Evolutionary conservation across 225 moss, liverwort and hornwort genomes (phyloP).

Genomic region (Marchantia polymorpha): DNA sequence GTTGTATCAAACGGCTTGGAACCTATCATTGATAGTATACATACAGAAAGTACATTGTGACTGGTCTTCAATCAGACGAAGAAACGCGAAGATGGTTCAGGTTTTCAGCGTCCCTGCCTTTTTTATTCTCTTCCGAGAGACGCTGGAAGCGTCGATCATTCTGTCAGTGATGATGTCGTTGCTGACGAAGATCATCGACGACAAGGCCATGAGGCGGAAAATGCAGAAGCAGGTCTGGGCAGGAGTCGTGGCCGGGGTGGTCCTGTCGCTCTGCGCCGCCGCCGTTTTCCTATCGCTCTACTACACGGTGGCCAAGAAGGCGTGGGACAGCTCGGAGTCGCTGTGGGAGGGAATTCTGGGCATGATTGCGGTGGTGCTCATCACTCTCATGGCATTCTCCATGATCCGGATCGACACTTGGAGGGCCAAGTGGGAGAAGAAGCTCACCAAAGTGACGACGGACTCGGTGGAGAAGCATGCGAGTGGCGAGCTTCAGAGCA

Average conservation of each 20-base stretch:
- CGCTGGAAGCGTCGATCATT: conserved; percentile 33
- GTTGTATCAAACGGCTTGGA: too few species aligned
- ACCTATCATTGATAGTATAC: too few species aligned
- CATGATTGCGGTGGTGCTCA: neutral
- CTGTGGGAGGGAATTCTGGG: neutral
- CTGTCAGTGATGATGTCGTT: neutral
- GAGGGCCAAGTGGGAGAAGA: neutral
- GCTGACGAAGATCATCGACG: neutral
- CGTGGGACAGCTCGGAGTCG: neutral
- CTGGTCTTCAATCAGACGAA: neutral
- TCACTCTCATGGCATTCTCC: too few species aligned
- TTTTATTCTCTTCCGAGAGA: conserved; percentile 65
- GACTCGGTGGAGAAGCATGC: neutral
- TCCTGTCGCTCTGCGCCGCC: neutral
- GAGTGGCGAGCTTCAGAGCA: neutral
- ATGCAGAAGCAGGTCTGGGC: neutral
- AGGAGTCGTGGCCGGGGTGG: neutral
- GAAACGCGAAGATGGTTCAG: conserved; percentile 49
- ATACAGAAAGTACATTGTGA: too few species aligned
- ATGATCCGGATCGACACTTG: neutral
- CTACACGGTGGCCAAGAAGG: neutral
- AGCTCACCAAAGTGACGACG: neutral
- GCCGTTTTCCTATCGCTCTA: neutral
- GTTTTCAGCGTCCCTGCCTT: conserved; percentile 71
- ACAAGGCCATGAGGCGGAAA: neutral